Conservation (phyloP, 164 flowering plant species). For the Hamamelis virginiana region DNA sequence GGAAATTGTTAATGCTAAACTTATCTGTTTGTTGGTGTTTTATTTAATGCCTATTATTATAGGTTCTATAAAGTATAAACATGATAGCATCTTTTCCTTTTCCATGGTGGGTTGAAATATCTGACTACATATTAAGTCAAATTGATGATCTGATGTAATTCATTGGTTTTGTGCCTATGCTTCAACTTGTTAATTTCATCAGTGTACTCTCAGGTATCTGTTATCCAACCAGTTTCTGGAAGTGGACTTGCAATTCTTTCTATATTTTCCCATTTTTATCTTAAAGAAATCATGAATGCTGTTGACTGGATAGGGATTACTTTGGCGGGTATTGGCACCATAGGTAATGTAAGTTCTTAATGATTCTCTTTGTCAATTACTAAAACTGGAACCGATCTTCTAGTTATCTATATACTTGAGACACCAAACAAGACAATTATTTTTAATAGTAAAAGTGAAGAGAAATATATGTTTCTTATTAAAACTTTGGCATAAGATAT, state of each 20-base stretch:
- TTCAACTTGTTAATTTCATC: slow-evolving; percentile 8
- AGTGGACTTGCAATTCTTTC: slow-evolving; percentile 97
- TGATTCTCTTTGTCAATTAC: slow-evolving; percentile 1
- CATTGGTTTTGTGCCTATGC: neutral
- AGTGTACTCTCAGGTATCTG: slow-evolving; percentile 69
- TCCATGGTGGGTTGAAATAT: neutral
- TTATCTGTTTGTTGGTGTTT: too few species aligned
- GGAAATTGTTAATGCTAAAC: too few species aligned
- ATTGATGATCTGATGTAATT: neutral
- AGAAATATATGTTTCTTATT: neutral
- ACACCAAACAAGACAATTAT: neutral
- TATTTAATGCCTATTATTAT: too few species aligned
- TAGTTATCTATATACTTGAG: neutral
- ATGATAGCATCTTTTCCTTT: neutral
- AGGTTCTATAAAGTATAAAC: too few species aligned
- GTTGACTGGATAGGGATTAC: slow-evolving; percentile 92
- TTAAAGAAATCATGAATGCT: slow-evolving; percentile 86
- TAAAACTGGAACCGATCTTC: neutral
- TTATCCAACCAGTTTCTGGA: slow-evolving; percentile 98
- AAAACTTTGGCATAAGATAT: neutral
- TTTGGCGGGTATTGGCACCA: slow-evolving; percentile 93
- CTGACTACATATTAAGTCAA: neutral
- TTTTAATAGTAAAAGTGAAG: neutral
- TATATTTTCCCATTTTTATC: slow-evolving; percentile 90
- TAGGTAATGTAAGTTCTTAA: slow-evolving; percentile 79